Percentiles rank a stretch among this genome's conserved stretches.
Evolutionary conservation across 768 basidiomycete species (phyloP).

Genomic region (Lentinula raphanica): DNA sequence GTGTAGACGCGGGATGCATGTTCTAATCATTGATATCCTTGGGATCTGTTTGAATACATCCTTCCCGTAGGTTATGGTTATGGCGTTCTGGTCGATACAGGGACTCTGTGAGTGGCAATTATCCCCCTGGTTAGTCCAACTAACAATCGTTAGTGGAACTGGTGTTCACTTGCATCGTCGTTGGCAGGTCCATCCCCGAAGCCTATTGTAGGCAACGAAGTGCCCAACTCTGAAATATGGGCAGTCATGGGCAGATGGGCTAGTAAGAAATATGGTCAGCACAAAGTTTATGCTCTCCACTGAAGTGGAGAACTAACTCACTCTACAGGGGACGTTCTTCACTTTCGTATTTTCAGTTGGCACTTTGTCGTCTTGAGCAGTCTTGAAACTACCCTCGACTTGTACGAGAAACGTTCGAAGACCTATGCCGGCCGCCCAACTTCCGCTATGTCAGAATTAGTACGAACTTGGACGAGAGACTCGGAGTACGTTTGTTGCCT

Average conservation of each 20-base stretch:
- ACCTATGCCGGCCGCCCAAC: constrained; percentile 1
- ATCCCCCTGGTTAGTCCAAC: not conserved
- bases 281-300: not conserved
- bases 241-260: not conserved
- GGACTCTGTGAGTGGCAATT: too few relatives aligned
- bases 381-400: not conserved
- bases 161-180: not conserved
- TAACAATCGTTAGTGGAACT: not conserved
- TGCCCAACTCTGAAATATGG: not conserved
- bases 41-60: too few relatives aligned
- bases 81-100: too few relatives aligned
- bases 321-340: not conserved
- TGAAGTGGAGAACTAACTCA: not conserved
- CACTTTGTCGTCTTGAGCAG: constrained; percentile 1
- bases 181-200: not conserved
- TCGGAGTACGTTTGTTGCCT: too few relatives aligned
- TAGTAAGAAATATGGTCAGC: not conserved
- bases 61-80: too few relatives aligned
- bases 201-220: not conserved
- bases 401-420: not conserved
- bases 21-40: too few relatives aligned
- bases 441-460: not conserved
- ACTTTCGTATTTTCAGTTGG: constrained; percentile 1
- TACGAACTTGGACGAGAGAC: too few relatives aligned
- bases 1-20: too few relatives aligned